A percentile compares a stretch with the other conserved stretches of the same genome.
These are phyloP conservation scores for Chaetomium fimeti DNA, from an alignment of 495 filamentous ascomycete genomes.

Conservation along the genomic window DNA sequence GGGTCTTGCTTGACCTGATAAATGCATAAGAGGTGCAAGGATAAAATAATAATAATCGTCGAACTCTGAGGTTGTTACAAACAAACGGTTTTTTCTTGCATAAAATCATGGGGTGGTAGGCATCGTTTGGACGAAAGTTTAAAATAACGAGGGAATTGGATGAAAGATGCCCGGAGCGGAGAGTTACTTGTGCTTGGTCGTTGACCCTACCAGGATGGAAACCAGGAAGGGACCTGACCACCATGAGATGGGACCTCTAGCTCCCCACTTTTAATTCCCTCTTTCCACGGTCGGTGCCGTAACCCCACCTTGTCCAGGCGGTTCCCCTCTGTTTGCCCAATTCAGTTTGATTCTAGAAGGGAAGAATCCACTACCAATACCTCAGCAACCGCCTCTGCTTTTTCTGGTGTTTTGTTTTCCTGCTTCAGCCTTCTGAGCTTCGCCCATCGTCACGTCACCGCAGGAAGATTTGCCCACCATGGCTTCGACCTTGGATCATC, in stretches of 20 bases:
- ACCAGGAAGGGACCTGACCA: not conserved
- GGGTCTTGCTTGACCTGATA: not conserved
- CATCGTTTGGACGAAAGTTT: too few relatives aligned
- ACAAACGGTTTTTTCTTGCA: too few relatives aligned
- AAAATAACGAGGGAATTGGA: too few relatives aligned
- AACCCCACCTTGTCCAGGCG: conserved; percentile 8
- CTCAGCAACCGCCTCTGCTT: conserved; percentile 24
- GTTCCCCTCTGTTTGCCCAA: conserved; percentile 17
- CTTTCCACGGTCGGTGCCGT: conserved; percentile 6
- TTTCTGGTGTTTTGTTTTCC: conserved; percentile 27
- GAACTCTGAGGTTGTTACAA: not conserved
- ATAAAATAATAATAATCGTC: not conserved
- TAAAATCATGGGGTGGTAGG: too few relatives aligned
- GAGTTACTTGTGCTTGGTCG: too few relatives aligned
- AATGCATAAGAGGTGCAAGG: not conserved
- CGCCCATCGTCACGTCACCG: conserved; percentile 9
- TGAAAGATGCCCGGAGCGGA: too few relatives aligned
- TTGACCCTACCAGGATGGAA: too few relatives aligned
- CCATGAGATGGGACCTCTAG: not conserved
- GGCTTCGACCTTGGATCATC: conserved; percentile 68
- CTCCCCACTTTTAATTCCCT: not conserved
- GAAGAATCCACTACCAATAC: conserved; percentile 20
- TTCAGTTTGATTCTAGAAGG: conserved; percentile 12
- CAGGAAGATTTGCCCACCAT: conserved; percentile 50
- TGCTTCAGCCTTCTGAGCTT: conserved; percentile 9